These are phyloP conservation scores for Fusarium kyushuense DNA, from an alignment of 2,329 filamentous ascomycete genomes.

Conservation along the genomic window DNA sequence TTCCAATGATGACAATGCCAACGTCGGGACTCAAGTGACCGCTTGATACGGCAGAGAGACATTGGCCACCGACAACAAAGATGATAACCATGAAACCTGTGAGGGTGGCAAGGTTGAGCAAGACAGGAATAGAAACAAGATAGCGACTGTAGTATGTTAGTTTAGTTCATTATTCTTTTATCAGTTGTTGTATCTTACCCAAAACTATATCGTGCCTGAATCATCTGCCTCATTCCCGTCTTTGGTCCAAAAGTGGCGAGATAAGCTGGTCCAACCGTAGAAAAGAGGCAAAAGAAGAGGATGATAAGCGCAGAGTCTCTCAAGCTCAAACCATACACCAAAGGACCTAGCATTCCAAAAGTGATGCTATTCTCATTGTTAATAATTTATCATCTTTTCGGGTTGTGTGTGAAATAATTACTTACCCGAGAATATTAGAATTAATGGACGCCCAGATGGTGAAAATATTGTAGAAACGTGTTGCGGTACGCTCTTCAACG, in stretches of 20 bases:
- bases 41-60: conserved; percentile 65
- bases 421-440: conserved; percentile 60
- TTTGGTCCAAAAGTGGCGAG: conserved; percentile 69
- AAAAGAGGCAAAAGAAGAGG: conserved; percentile 71
- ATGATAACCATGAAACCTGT: conserved; percentile 73
- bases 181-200: conserved; percentile 55
- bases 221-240: conserved; percentile 74
- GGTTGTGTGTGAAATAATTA: background rate
- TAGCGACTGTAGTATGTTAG: conserved; percentile 57
- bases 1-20: conserved; percentile 71
- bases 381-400: background rate
- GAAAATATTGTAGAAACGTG: conserved; percentile 59
- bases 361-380: conserved; percentile 60
- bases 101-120: conserved; percentile 72
- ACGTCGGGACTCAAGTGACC: conserved; percentile 63
- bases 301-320: conserved; percentile 70
- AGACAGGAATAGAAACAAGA: conserved; percentile 68
- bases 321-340: conserved; percentile 65
- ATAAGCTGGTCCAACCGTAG: conserved; percentile 66
- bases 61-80: conserved; percentile 70
- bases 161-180: background rate
- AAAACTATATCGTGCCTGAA: conserved; percentile 73
- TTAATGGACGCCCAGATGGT: conserved; percentile 64
- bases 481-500: conserved; percentile 56
- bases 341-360: conserved; percentile 72